Conservation (phyloP, 768 basidiomycete genomes). For the Tricholoma furcatifolium region DNA sequence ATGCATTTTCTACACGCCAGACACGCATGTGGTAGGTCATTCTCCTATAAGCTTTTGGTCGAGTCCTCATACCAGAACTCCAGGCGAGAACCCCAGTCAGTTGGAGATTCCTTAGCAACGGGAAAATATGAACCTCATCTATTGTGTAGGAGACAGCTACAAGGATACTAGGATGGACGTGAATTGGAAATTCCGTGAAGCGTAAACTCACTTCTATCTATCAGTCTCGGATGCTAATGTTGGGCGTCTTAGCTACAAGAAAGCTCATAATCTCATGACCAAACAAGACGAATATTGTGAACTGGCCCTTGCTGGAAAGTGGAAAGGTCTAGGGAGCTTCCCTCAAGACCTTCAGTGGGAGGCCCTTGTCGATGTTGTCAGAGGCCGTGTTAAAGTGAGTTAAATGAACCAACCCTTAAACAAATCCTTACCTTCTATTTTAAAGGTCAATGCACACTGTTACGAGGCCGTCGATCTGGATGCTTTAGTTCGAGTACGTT, state of each 20-base stretch:
- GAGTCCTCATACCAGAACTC: not conserved
- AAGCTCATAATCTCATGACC: constrained; percentile 63
- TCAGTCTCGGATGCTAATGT: constrained; percentile 9
- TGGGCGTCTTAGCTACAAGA: constrained; percentile 45
- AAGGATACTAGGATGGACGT: constrained; percentile 64
- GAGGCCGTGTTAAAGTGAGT: constrained; percentile 72
- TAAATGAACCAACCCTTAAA: not conserved
- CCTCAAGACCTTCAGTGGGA: constrained; percentile 79
- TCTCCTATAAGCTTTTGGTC: not conserved
- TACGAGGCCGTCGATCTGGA: constrained; percentile 70
- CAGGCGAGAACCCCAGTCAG: constrained; percentile 59
- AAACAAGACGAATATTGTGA: constrained; percentile 69
- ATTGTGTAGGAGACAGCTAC: constrained; percentile 33
- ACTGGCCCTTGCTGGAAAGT: constrained; percentile 43
- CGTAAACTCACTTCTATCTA: constrained; percentile 33
- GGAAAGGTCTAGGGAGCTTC: constrained; percentile 53
- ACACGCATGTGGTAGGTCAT: constrained; percentile 53
- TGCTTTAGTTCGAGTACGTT: constrained; percentile 61
- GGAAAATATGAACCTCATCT: constrained; percentile 10
- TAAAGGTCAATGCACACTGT: constrained; percentile 55
- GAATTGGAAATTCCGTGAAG: constrained; percentile 65
- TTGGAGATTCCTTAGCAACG: not conserved
- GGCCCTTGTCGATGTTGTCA: constrained; percentile 71
- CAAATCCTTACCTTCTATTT: not conserved
- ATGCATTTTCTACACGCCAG: constrained; percentile 25